These are phyloP conservation scores for Rhodomyrtus tomentosa DNA, from an alignment of 345 rosid species.

Conservation along the genomic window DNA sequence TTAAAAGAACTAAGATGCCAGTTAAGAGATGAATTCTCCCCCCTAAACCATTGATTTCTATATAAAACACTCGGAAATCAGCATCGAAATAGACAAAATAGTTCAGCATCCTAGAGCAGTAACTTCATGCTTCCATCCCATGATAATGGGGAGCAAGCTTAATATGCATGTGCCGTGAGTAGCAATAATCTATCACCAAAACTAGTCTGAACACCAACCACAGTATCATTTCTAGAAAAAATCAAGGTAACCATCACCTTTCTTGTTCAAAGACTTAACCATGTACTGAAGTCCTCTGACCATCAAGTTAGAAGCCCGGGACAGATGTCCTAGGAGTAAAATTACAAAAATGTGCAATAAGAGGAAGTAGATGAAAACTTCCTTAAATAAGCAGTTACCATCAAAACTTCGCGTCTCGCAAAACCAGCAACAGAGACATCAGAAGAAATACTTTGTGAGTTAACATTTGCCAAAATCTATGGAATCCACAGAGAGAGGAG, in stretches of 20 bases:
- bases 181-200: neutral
- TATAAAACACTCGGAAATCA: neutral
- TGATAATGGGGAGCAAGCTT: neutral
- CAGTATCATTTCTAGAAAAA: neutral
- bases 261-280: neutral
- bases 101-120: neutral
- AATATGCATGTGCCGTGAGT: neutral
- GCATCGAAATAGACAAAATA: neutral
- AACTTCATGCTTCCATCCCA: neutral
- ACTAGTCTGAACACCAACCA: neutral
- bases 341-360: neutral
- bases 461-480: neutral
- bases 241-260: neutral
- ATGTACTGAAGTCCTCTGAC: neutral
- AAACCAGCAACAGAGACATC: neutral
- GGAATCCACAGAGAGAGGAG: neutral
- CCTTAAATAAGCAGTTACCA: neutral
- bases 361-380: neutral
- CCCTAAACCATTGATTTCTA: neutral
- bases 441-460: neutral
- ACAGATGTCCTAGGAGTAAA: neutral
- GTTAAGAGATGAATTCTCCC: neutral
- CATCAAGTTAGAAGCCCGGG: neutral
- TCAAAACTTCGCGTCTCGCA: neutral
- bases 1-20: neutral